Percentiles rank a stretch among this genome's conserved stretches.
Evolutionary conservation across 306 rosid genomes (phyloP).

Genomic region (Cercis canadensis): DNA sequence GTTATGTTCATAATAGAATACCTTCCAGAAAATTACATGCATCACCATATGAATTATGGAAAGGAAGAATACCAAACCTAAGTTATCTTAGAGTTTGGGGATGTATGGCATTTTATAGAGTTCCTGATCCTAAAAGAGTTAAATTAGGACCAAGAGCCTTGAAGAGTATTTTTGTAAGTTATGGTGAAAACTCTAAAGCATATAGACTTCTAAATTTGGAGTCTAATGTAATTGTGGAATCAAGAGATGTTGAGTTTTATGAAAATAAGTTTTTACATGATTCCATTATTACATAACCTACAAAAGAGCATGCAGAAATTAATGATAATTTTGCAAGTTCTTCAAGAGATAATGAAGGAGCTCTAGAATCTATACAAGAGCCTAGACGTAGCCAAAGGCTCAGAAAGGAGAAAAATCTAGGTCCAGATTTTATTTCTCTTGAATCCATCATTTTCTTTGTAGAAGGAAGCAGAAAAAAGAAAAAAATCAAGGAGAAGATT

Average conservation of each 20-base stretch:
- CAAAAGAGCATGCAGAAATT: too few relatives aligned
- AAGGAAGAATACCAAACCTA: slow-evolving; percentile 1
- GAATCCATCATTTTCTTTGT: background rate
- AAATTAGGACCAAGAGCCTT: too few relatives aligned
- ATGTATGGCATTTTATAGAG: too few relatives aligned
- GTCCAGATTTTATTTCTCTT: background rate
- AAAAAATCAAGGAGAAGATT: background rate
- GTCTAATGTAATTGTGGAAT: background rate
- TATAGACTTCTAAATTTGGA: background rate
- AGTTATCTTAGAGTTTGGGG: too few relatives aligned
- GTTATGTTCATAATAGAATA: slow-evolving; percentile 4
- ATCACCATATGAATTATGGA: background rate
- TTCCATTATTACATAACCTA: background rate
- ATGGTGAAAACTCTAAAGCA: background rate
- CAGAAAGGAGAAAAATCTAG: background rate
- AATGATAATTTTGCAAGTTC: too few relatives aligned
- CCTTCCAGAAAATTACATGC: background rate
- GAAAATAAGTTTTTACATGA: background rate
- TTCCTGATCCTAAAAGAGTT: too few relatives aligned
- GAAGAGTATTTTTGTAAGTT: too few relatives aligned
- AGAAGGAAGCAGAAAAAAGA: too few relatives aligned
- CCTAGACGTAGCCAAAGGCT: background rate
- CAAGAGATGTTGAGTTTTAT: background rate
- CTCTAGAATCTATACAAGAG: background rate
- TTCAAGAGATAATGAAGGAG: too few relatives aligned